These are phyloP conservation scores for Dictyostelium brefeldianum DNA, from an alignment of 78 protist species.

Conservation along the genomic window DNA sequence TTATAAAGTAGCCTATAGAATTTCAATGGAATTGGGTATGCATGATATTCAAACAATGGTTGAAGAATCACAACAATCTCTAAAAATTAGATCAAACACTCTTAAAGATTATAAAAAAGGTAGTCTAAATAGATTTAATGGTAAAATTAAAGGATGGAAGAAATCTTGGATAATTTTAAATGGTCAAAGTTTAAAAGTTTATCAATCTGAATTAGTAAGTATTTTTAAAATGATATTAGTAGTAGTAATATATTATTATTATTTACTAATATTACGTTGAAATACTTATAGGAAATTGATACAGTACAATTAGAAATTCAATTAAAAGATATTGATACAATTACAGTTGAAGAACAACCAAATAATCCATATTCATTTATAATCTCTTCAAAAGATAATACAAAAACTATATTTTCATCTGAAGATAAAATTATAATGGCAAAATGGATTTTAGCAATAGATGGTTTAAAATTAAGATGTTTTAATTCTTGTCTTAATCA, in stretches of 20 bases:
- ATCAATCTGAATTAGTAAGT: conserved; percentile 35
- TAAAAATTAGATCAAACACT: conserved; percentile 25
- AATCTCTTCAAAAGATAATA: conserved; percentile 24
- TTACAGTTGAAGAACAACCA: conserved; percentile 46
- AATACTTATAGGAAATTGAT: conserved; percentile 21
- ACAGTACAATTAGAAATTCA: conserved; percentile 6
- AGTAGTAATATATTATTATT: too few relatives aligned
- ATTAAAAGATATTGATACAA: conserved; percentile 61
- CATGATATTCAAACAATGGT: conserved; percentile 61
- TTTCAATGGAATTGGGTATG: conserved; percentile 47
- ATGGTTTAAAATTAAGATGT: conserved; percentile 62
- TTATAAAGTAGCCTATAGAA: conserved; percentile 25
- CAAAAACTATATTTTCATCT: conserved; percentile 19
- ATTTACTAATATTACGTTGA: background rate
- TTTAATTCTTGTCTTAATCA: conserved; percentile 73
- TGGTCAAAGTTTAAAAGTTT: conserved; percentile 31
- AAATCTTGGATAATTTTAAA: conserved; percentile 43
- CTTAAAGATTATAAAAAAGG: conserved; percentile 37
- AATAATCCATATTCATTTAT: conserved; percentile 37
- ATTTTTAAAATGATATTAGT: background rate
- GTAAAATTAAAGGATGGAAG: conserved; percentile 52
- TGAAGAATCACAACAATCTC: conserved; percentile 46
- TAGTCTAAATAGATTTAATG: conserved; percentile 1
- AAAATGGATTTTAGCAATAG: conserved; percentile 69
- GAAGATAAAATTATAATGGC: conserved; percentile 68